phyloP scores from a whole-genome alignment of 495 filamentous ascomycete species.

The Rhypophila decipiens region DNA sequence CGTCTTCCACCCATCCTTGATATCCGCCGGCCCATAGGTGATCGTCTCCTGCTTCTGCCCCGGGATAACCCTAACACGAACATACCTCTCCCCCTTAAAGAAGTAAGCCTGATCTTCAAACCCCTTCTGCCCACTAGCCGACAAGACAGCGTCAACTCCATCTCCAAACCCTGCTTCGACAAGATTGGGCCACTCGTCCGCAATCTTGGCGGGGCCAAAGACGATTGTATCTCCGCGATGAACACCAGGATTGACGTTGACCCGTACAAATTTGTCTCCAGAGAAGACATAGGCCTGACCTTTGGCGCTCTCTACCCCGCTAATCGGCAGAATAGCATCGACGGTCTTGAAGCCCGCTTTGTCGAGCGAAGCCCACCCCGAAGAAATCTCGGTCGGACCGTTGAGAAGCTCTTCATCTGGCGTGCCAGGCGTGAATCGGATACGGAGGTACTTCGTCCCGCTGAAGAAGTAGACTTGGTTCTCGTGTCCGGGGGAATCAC shows the following conservation, averaged over 20 bases:
- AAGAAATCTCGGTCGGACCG: slow-evolving; percentile 5
- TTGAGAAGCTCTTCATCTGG: slow-evolving; percentile 2
- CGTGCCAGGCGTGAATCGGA: slow-evolving; percentile 2
- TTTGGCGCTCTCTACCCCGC: background rate
- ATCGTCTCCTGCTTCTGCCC: background rate
- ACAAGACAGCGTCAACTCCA: background rate
- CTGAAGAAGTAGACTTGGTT: slow-evolving; percentile 10
- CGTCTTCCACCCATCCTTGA: background rate
- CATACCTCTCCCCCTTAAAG: background rate
- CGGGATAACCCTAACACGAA: background rate
- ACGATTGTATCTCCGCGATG: background rate
- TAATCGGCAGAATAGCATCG: slow-evolving; percentile 6
- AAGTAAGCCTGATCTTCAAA: background rate
- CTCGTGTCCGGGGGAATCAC: background rate
- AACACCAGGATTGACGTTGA: background rate
- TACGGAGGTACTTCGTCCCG: slow-evolving; percentile 7
- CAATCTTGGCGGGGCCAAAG: slow-evolving; percentile 6
- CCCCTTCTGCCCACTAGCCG: background rate
- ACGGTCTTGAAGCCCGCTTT: slow-evolving; percentile 9
- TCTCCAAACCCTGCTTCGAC: background rate
- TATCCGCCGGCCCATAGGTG: background rate
- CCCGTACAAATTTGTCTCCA: slow-evolving; percentile 4
- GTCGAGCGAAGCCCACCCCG: slow-evolving; percentile 3
- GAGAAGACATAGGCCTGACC: slow-evolving; percentile 8
- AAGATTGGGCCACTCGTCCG: slow-evolving; percentile 3